phyloP scores from a whole-genome alignment of 805 yeast genomes.

The Kodamaea restingae region DNA sequence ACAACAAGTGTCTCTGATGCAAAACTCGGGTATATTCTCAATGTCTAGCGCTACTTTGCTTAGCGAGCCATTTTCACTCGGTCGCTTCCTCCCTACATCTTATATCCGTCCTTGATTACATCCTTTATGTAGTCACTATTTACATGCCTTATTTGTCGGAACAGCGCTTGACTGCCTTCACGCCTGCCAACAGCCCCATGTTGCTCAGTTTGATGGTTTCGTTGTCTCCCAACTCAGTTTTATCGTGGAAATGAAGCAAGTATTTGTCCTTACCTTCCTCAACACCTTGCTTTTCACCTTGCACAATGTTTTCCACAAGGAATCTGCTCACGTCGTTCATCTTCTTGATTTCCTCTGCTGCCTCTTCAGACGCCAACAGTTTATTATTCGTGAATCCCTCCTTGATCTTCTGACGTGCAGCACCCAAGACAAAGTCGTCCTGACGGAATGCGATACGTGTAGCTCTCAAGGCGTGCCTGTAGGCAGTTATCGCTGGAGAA shows the following conservation, averaged over 20 bases:
- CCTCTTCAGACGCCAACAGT: slow-evolving; percentile 14
- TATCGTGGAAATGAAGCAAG: slow-evolving; percentile 66
- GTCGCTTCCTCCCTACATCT: too few relatives aligned
- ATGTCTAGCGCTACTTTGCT: too few relatives aligned
- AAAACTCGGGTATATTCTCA: too few relatives aligned
- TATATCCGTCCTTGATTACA: not conserved
- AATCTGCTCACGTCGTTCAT: slow-evolving; percentile 70
- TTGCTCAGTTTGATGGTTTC: slow-evolving; percentile 57
- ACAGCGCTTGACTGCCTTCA: slow-evolving; percentile 42
- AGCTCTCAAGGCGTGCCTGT: slow-evolving; percentile 64
- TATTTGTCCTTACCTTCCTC: slow-evolving; percentile 32
- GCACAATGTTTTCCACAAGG: slow-evolving; percentile 76
- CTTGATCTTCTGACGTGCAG: slow-evolving; percentile 60
- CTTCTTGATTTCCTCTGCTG: slow-evolving; percentile 43
- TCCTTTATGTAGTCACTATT: slow-evolving; percentile 2
- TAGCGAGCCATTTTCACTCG: too few relatives aligned
- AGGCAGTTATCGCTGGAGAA: slow-evolving; percentile 37
- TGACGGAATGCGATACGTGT: slow-evolving; percentile 55
- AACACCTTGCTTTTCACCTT: slow-evolving; percentile 48
- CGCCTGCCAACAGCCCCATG: slow-evolving; percentile 46
- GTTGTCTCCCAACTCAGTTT: slow-evolving; percentile 89
- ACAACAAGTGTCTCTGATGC: too few relatives aligned
- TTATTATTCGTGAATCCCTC: slow-evolving; percentile 44
- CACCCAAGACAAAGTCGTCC: slow-evolving; percentile 46
- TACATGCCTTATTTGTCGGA: slow-evolving; percentile 6